phyloP scores from a whole-genome alignment of 2,329 filamentous ascomycete species.

The Colletotrichum viniferum region DNA sequence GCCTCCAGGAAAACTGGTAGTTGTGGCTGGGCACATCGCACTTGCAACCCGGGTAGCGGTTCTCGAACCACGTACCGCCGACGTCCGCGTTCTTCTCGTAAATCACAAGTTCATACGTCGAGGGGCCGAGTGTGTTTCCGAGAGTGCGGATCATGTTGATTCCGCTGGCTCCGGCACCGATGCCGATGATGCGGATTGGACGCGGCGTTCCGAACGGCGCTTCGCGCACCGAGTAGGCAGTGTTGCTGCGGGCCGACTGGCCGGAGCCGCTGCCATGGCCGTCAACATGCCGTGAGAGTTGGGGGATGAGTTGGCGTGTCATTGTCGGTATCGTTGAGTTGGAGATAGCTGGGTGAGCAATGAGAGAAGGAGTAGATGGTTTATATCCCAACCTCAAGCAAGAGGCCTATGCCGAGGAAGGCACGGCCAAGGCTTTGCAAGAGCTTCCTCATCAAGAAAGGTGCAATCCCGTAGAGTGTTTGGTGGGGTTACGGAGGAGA shows the following conservation, averaged over 20 bases:
- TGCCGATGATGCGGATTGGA: constrained; percentile 17
- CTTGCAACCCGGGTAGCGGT: constrained; percentile 60
- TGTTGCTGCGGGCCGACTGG: neutral
- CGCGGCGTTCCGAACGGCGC: constrained; percentile 16
- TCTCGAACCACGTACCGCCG: constrained; percentile 65
- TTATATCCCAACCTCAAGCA: constrained; percentile 5
- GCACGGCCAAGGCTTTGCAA: neutral
- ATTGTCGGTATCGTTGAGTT: neutral
- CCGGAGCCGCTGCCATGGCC: constrained; percentile 8
- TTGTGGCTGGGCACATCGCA: constrained; percentile 65
- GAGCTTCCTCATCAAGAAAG: neutral
- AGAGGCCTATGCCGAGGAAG: neutral
- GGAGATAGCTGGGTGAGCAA: neutral
- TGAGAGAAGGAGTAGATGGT: neutral
- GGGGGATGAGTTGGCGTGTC: constrained; percentile 17
- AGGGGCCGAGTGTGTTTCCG: constrained; percentile 41
- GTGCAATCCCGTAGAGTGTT: neutral
- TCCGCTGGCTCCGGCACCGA: constrained; percentile 22
- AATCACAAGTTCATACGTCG: constrained; percentile 47
- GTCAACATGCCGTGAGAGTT: constrained; percentile 22
- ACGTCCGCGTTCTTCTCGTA: constrained; percentile 62
- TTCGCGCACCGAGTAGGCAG: constrained; percentile 14
- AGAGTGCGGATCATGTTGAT: constrained; percentile 42
- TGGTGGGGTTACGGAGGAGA: constrained; percentile 2
- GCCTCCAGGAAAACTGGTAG: constrained; percentile 66